Percentiles rank a stretch among this genome's conserved stretches.
These are phyloP conservation scores for Dendrobium huoshanense DNA, from an alignment of 106 monocot species.

Conservation along the genomic window DNA sequence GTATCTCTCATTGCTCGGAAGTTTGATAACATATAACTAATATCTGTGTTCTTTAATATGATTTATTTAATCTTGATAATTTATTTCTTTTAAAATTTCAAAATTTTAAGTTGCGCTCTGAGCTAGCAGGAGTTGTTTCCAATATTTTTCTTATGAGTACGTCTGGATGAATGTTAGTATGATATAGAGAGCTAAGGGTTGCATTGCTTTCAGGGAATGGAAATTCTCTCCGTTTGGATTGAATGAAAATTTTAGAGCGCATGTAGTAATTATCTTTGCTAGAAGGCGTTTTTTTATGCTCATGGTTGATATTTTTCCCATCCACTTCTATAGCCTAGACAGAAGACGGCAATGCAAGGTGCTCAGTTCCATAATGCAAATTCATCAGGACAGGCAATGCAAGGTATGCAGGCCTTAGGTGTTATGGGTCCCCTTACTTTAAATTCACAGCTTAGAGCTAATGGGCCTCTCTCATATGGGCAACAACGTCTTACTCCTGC, in stretches of 20 bases:
- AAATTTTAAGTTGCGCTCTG: background rate
- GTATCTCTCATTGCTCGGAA: too few relatives aligned
- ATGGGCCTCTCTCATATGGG: constrained; percentile 51
- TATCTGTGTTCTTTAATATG: background rate
- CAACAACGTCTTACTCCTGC: constrained; percentile 49
- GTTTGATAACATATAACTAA: background rate
- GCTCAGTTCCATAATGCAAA: constrained; percentile 61
- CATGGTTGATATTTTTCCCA: background rate
- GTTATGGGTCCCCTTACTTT: constrained; percentile 51
- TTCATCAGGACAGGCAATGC: constrained; percentile 65
- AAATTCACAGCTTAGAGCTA: constrained; percentile 65
- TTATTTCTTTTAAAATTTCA: background rate
- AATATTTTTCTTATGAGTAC: background rate
- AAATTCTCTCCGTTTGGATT: background rate
- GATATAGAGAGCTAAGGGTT: background rate
- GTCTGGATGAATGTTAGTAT: background rate
- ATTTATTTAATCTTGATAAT: background rate
- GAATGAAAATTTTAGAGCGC: background rate
- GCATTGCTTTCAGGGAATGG: too few relatives aligned
- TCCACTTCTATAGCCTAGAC: constrained; percentile 47
- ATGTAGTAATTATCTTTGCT: background rate
- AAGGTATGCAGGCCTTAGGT: constrained; percentile 73
- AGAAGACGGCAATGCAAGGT: constrained; percentile 55
- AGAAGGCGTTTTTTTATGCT: background rate
- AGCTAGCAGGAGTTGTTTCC: background rate